Evolutionary conservation across 257 asterid species (phyloP).

Genomic region (Forsythia suspensa): DNA sequence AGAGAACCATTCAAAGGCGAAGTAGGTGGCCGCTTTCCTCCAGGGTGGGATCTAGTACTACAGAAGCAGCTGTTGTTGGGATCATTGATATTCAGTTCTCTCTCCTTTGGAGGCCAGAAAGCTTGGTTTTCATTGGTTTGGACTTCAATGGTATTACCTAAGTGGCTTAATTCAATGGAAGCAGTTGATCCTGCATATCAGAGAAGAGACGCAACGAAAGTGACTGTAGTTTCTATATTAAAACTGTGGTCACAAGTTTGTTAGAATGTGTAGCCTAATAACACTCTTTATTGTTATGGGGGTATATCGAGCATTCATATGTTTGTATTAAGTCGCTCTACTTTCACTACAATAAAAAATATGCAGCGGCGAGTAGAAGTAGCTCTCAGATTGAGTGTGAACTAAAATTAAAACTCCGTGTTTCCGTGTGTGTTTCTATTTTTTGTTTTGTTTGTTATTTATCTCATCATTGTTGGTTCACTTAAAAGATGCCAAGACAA

Average conservation of each 20-base stretch:
- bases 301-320: no score
- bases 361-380: background rate
- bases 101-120: conserved; percentile 24
- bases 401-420: background rate
- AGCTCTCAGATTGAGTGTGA: background rate
- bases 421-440: background rate
- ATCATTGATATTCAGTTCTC: background rate
- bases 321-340: no score
- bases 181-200: conserved; percentile 26
- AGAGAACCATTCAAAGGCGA: conserved; percentile 36
- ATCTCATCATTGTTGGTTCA: background rate
- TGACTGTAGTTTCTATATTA: conserved; percentile 33
- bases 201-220: conserved; percentile 13
- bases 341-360: background rate
- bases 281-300: no score
- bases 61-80: conserved; percentile 1
- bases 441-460: background rate
- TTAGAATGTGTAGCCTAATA: no score
- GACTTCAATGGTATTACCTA: conserved; percentile 13
- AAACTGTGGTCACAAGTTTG: background rate
- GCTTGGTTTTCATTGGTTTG: conserved; percentile 25
- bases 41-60: conserved; percentile 14
- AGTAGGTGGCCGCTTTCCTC: conserved; percentile 38
- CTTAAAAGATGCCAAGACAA: conserved; percentile 5
- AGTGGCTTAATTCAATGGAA: conserved; percentile 20